These are phyloP conservation scores for Annulohypoxylon maeteangense DNA, from an alignment of 495 filamentous ascomycete genomes.

Conservation along the genomic window DNA sequence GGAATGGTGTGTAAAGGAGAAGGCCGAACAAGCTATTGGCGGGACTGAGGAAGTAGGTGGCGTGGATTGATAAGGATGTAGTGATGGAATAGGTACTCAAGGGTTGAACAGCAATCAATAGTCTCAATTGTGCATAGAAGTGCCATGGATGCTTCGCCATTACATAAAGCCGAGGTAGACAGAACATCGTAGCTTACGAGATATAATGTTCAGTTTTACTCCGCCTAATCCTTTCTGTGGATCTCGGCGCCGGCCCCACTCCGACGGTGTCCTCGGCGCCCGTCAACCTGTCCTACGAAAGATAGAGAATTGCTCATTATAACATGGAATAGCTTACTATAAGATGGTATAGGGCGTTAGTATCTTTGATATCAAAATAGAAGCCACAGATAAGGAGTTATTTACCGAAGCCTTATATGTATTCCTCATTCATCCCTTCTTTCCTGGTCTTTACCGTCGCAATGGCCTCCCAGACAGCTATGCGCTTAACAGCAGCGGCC, in stretches of 20 bases:
- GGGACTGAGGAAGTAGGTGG: neutral
- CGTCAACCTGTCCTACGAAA: neutral
- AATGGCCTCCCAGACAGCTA: neutral
- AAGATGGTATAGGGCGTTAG: neutral
- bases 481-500: neutral
- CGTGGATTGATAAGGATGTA: neutral
- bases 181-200: neutral
- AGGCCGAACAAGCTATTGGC: neutral
- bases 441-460: neutral
- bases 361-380: neutral
- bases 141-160: neutral
- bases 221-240: neutral
- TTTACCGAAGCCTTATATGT: neutral
- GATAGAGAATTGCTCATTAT: neutral
- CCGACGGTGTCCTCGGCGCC: constrained; percentile 13
- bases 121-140: no score
- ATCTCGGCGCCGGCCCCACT: neutral
- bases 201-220: neutral
- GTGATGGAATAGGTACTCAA: neutral
- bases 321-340: neutral
- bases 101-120: no score
- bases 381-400: neutral
- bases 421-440: neutral
- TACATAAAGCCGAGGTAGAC: neutral
- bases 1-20: neutral